Base-by-base conservation (phyloP, 2,329 filamentous ascomycete genomes). In the Dothidotthia symphoricarpi region DNA sequence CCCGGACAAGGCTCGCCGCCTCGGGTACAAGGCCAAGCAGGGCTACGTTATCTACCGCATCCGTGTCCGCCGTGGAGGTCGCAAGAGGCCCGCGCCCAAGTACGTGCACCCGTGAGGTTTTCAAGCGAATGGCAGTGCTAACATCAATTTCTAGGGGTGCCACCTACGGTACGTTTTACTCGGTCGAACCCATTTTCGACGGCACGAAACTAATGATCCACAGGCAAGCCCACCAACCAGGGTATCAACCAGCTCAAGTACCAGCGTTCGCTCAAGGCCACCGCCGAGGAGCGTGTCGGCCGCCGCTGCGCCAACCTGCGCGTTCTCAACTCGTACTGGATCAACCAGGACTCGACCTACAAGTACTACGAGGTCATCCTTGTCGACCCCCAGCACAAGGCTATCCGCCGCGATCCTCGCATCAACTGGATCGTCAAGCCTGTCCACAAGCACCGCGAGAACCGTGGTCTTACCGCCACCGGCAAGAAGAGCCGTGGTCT, bases 401-500 rank as follows among this genome's bases (percentile, higher is more conserved):
- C 93, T 70, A 98, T 98, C 82, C 93, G 93, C 75, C 88, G 86
- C 71, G 93, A 98, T 75, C 80, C 93, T 69, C 90, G 93, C 77
- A 97, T 98, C 87, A 98, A 95, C 88, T 98, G 93, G 93, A 98
- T 98, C 82, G 88, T 91, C 78, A 94, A 94, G 79, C 86, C 93
- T 64, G 94, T 98, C 68, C 93, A 98, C 88, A 98, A 98, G 90
- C 93, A 97, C 85, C 93, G 93, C 79, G 93, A 98, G 82, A 77
- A 82, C 67, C 90, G 93, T 75, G 94, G 93, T 69, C 88, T 98
- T 64, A 98, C 93, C 64, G 85, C 91, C 68, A 97, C 91, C 60
- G 93, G 93, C 84, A 98, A 98, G 90, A 94, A 94, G 81, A 95
- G 88, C 69, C 89, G 93, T 75, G 93, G 94, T 78, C 86, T 98